Conservation (phyloP, 768 basidiomycete species). For the Xerocomus brunneocitrinus region DNA sequence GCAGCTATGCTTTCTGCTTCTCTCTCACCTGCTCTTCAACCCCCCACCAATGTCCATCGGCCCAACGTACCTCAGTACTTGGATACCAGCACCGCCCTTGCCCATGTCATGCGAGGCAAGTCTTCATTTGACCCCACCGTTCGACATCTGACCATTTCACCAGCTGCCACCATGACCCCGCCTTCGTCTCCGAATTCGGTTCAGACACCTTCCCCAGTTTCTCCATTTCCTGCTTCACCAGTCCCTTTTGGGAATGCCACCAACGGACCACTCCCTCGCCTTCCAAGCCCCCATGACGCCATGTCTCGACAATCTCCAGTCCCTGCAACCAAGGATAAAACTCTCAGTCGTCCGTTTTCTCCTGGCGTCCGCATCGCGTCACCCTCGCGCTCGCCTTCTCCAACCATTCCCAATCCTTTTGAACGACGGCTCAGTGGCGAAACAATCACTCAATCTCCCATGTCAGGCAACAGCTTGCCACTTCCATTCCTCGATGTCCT, state of each 20-base stretch:
- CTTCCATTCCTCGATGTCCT: conserved; percentile 59
- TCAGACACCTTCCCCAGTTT: conserved; percentile 32
- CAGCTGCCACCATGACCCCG: conserved; percentile 28
- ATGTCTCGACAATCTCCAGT: conserved; percentile 2
- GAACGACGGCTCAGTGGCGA: conserved; percentile 84
- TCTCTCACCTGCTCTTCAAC: conserved; percentile 11
- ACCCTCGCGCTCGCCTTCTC: conserved; percentile 29
- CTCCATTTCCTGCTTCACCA: conserved; percentile 27
- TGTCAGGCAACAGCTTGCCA: conserved; percentile 26
- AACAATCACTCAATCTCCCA: conserved; percentile 24
- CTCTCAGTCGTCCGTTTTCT: conserved; percentile 16
- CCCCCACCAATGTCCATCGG: conserved; percentile 17
- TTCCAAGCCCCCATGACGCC: conserved; percentile 21
- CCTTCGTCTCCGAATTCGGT: conserved; percentile 33
- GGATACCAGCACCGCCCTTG: conserved; percentile 39
- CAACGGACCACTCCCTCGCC: conserved; percentile 13
- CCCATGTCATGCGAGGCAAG: conserved; percentile 30
- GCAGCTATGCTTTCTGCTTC: conserved; percentile 46
- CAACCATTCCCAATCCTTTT: conserved; percentile 82
- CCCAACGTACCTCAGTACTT: conserved; percentile 41
- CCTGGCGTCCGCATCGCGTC: conserved; percentile 25
- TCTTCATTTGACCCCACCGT: neutral
- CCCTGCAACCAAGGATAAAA: conserved; percentile 16
- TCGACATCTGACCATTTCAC: conserved; percentile 9
- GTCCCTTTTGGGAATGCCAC: conserved; percentile 11